Conservation (phyloP, 164 flowering plant genomes). For the Platanus orientalis region DNA sequence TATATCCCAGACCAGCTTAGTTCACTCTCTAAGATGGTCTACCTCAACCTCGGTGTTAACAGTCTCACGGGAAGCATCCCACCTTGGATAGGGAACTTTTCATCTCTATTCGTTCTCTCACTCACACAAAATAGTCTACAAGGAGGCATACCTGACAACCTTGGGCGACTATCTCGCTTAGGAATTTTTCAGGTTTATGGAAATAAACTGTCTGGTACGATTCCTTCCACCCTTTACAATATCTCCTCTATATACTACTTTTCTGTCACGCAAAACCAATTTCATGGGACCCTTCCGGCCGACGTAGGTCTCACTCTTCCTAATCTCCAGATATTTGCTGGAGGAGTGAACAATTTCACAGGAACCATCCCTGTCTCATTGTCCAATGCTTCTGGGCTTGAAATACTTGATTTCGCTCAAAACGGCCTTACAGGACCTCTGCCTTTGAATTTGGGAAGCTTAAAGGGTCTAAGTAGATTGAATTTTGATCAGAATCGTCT, state of each 20-base stretch:
- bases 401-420: slow-evolving; percentile 6
- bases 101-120: slow-evolving; percentile 1
- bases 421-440: slow-evolving; percentile 25
- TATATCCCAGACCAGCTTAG: slow-evolving; percentile 17
- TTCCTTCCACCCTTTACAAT: slow-evolving; percentile 7
- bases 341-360: neutral
- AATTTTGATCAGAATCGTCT: slow-evolving; percentile 14
- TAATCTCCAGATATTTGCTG: neutral
- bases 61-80: slow-evolving; percentile 29
- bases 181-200: neutral
- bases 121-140: neutral
- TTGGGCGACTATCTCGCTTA: neutral
- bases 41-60: slow-evolving; percentile 9
- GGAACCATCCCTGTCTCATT: slow-evolving; percentile 26
- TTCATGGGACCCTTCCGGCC: slow-evolving; percentile 5
- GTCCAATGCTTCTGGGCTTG: slow-evolving; percentile 26
- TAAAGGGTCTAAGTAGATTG: slow-evolving; percentile 9
- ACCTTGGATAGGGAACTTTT: slow-evolving; percentile 12
- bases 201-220: slow-evolving; percentile 3
- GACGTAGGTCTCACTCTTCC: slow-evolving; percentile 8
- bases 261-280: neutral
- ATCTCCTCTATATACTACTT: neutral
- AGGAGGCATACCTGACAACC: neutral
- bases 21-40: slow-evolving; percentile 9
- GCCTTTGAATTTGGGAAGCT: slow-evolving; percentile 12